Evolutionary conservation across 305 asterid genomes (phyloP), one percentile per base, ranked within the genome.

Genomic region (Fraxinus platypoda): DNA sequence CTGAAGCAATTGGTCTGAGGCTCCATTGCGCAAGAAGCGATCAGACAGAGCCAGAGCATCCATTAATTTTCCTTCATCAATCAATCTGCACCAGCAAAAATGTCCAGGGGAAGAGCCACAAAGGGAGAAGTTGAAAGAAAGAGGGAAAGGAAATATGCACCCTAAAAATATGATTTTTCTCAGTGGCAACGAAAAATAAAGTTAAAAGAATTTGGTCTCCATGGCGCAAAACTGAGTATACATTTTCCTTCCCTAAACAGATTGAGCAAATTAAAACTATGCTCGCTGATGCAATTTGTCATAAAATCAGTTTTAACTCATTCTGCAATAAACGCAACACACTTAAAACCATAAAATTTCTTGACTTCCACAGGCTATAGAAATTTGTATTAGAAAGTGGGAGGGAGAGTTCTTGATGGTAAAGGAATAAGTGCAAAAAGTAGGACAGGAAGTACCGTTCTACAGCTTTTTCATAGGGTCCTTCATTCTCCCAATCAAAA

Each of bases 1-100:
- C 88, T 92, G 91, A 88, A 96, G 99, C 88, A 96, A 86, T 84
- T 87, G 87, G 80, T 96, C 99, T 59, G 99, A 91, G 82, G 98
- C 98, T 80, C 99, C 99, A 86, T 86, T 90, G 54, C 92, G 92
- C 90, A 94, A 87, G 92, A 92, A 94, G 84, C 99, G 99, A 84
- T 96, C 99, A 8, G 99, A 94, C 59, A 96, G 90, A 82, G 97
- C 98, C 79, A 94, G 97, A 85, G 99, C 99, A 92, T 96, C 99
- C 91, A 88, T 84, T 85, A 94, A 83, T 80, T 93, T 94, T 52
- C 97, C 98, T 89, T 94, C 99, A 83, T 92, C 98, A 81, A 92
- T 94, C 90, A 93, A 87, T 87, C 99, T 96, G 92, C 77, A 71
- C 82, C 70, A 28, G 46, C 31, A 52, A 88, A 83, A 59, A 77